Evolutionary conservation across 2,329 filamentous ascomycete genomes (phyloP).

Genomic region (Paraphoma sp.): DNA sequence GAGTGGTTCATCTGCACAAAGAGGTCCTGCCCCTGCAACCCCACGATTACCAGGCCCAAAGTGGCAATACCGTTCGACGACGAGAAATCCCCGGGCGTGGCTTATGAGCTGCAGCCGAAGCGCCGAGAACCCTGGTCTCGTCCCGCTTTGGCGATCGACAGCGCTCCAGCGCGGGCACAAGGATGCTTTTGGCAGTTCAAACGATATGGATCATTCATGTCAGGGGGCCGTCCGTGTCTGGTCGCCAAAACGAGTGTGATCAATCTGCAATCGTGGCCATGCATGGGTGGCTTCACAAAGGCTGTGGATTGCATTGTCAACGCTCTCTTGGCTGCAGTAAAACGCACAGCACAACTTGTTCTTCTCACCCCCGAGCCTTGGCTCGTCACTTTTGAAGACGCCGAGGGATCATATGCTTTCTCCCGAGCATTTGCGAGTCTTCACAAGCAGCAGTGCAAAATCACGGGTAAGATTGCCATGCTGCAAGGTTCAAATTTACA

Average conservation of each 20-base stretch:
- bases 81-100: slow-evolving; percentile 45
- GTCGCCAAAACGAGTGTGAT: slow-evolving; percentile 31
- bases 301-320: slow-evolving; percentile 20
- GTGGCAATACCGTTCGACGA: slow-evolving; percentile 44
- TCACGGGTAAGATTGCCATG: not conserved
- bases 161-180: slow-evolving; percentile 40
- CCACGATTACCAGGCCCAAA: slow-evolving; percentile 41
- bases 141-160: slow-evolving; percentile 47
- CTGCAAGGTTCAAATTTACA: not conserved
- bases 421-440: too few relatives aligned
- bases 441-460: slow-evolving; percentile 1
- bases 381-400: too few relatives aligned
- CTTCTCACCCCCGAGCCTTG: not conserved
- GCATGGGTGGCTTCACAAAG: slow-evolving; percentile 29
- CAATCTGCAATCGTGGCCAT: slow-evolving; percentile 25
- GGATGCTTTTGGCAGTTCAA: slow-evolving; percentile 33
- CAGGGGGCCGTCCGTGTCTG: slow-evolving; percentile 36
- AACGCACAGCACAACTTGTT: slow-evolving; percentile 12
- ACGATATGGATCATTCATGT: slow-evolving; percentile 41
- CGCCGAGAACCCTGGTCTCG: slow-evolving; percentile 42
- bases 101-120: slow-evolving; percentile 45
- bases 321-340: slow-evolving; percentile 30
- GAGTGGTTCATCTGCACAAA: slow-evolving; percentile 14
- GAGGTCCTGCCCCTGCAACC: slow-evolving; percentile 22
- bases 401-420: not conserved